Evolutionary conservation across 1,284 basidiomycete genomes (phyloP), one percentile per base, ranked within the genome.

Genomic region (Ceratobasidium sp.): DNA sequence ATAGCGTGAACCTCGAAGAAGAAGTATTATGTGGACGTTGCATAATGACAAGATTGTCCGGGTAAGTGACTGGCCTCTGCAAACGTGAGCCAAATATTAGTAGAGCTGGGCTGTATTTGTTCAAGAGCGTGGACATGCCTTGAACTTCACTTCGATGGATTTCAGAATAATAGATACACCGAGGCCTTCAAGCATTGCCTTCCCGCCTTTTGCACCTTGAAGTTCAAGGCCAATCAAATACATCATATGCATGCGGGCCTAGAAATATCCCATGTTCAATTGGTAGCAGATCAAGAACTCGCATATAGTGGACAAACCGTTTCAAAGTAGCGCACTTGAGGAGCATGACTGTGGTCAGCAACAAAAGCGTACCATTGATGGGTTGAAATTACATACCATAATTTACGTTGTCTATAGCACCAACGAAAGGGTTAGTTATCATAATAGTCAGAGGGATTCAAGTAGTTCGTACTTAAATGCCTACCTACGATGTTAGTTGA

Each of bases 111-210:
- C 13, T 58, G 32, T 13, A 11, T 41, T 3, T 21, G 38, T 26
- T 58, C 35, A 21, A 1, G 14, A 23, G n/a, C 13, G n/a, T 18
- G 8, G n/a, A 23, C 44, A 21, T 64, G 71, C 74, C 54, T 59
- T 59, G 66, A 66, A 75, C n/a, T 71, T 62, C 21, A 75, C 61
- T 14, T 73, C 71, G 9, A 75, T 66, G 5, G 64, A 73, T 52
- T 75, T 75, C n/a, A 75, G 66, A 18, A 75, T 75, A 11, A 75
- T 66, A n/a, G 73, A 66, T 30, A 71, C 50, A 4, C 74, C 74
- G 1, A 49, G 4, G 7, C 72, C 74, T 41, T 62, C 73, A 41
- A 75, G 49, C 28, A 75, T 57, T 41, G 47, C 73, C 32, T 71
- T 64, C 18, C 32, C 59, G 23, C 35, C 44, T 63, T 62, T 30